Evolutionary conservation across 768 basidiomycete species (phyloP).

Genomic region (Cystobasidium tubakii): DNA sequence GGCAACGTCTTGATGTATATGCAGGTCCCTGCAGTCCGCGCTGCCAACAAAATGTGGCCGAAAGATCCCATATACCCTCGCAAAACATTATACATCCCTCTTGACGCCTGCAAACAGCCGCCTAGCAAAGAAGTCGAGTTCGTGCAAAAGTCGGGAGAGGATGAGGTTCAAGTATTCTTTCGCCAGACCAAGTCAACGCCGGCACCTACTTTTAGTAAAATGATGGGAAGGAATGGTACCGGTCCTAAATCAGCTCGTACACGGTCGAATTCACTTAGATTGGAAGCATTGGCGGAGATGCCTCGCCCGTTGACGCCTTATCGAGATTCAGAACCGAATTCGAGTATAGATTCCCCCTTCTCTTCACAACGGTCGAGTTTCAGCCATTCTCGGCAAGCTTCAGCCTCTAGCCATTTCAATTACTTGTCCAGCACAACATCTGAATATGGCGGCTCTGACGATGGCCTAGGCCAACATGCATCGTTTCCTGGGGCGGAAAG

Average conservation of each 20-base stretch:
- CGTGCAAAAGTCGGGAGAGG: slow-evolving; percentile 11
- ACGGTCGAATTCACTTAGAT: neutral
- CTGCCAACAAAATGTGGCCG: slow-evolving; percentile 87
- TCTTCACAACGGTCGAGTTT: slow-evolving; percentile 1
- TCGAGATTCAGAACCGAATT: neutral
- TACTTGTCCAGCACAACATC: neutral
- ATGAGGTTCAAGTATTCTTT: slow-evolving; percentile 13
- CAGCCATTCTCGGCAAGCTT: neutral
- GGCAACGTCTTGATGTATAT: neutral
- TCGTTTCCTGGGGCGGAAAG: neutral
- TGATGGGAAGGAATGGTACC: neutral
- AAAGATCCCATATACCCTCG: slow-evolving; percentile 87
- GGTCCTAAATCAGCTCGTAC: neutral
- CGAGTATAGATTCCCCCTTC: neutral
- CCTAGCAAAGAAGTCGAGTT: slow-evolving; percentile 36
- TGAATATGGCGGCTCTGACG: neutral
- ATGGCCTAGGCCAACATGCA: neutral
- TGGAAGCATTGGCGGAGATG: slow-evolving; percentile 4
- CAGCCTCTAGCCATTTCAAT: slow-evolving; percentile 5
- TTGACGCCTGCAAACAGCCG: slow-evolving; percentile 47
- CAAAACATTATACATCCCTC: slow-evolving; percentile 70
- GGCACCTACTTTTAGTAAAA: neutral
- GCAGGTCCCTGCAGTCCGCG: slow-evolving; percentile 64
- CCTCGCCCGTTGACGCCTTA: slow-evolving; percentile 6
- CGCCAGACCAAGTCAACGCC: neutral